Evolutionary conservation across 164 flowering plant species (phyloP).

Genomic region (Kingdonia uniflora): DNA sequence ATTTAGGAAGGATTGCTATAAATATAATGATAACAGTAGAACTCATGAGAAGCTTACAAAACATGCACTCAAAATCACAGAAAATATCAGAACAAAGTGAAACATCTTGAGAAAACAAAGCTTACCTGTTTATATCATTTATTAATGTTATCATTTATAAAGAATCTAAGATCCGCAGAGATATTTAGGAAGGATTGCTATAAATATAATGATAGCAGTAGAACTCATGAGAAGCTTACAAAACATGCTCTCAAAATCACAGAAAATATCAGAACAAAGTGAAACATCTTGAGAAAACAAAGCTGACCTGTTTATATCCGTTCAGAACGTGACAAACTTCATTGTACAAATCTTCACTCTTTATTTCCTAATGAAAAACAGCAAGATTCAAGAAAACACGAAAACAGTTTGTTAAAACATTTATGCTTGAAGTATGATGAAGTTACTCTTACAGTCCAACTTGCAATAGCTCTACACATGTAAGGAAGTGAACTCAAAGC

Average conservation of each 20-base stretch:
- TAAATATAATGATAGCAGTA: neutral
- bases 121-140: neutral
- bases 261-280: neutral
- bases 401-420: too few species aligned
- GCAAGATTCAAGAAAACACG: neutral
- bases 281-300: neutral
- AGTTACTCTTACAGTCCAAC: slow-evolving; percentile 86
- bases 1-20: neutral
- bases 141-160: neutral
- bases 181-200: neutral
- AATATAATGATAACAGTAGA: neutral
- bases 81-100: neutral
- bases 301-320: slow-evolving; percentile 87
- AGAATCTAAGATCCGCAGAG: neutral
- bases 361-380: slow-evolving; percentile 67
- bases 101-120: neutral
- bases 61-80: too few species aligned
- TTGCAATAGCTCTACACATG: slow-evolving; percentile 92
- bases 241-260: too few species aligned
- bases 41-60: neutral
- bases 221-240: neutral
- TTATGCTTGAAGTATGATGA: neutral
- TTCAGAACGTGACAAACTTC: slow-evolving; percentile 89
- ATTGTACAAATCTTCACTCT: slow-evolving; percentile 80
- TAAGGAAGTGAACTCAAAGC: slow-evolving; percentile 73